Evolutionary conservation across 345 rosid species (phyloP).

Genomic region (Lepidium sativum): DNA sequence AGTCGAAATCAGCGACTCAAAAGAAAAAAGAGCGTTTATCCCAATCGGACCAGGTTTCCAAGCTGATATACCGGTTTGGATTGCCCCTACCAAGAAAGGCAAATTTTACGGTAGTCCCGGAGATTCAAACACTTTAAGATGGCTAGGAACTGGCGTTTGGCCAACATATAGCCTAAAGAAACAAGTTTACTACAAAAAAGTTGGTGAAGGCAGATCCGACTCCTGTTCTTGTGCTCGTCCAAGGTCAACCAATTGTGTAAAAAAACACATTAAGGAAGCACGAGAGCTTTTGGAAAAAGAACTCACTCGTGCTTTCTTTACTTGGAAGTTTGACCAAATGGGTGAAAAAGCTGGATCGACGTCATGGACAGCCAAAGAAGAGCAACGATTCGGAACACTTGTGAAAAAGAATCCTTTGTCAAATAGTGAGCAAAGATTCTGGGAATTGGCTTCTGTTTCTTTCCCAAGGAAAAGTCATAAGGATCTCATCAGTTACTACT

Average conservation of each 20-base stretch:
- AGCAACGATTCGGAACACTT: constrained; percentile 23
- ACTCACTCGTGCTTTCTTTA: constrained; percentile 29
- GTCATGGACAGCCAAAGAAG: constrained; percentile 38
- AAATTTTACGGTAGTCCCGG: constrained; percentile 23
- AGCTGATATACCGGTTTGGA: constrained; percentile 39
- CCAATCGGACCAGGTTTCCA: constrained; percentile 43
- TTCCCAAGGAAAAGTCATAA: constrained; percentile 28
- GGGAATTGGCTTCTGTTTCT: constrained; percentile 21
- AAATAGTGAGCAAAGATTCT: constrained; percentile 11
- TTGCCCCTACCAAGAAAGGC: constrained; percentile 21
- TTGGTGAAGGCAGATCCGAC: constrained; percentile 32
- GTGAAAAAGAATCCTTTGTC: constrained; percentile 22
- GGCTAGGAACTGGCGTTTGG: constrained; percentile 42
- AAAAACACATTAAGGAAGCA: constrained; percentile 25
- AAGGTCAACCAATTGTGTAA: constrained; percentile 28
- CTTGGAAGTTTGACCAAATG: constrained; percentile 38
- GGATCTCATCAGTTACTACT: constrained; percentile 34
- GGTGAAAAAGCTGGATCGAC: constrained; percentile 32
- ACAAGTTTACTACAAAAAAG: constrained; percentile 13
- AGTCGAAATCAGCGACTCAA: background rate
- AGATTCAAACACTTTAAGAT: constrained; percentile 31
- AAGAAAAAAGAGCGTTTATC: constrained; percentile 15
- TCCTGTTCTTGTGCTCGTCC: constrained; percentile 31
- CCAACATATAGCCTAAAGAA: constrained; percentile 26
- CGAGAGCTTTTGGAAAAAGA: constrained; percentile 21